Percentiles rank a stretch among this genome's conserved stretches.
Evolutionary conservation across 2,329 filamentous ascomycete species (phyloP).

Genomic region (Fusarium metavorans): DNA sequence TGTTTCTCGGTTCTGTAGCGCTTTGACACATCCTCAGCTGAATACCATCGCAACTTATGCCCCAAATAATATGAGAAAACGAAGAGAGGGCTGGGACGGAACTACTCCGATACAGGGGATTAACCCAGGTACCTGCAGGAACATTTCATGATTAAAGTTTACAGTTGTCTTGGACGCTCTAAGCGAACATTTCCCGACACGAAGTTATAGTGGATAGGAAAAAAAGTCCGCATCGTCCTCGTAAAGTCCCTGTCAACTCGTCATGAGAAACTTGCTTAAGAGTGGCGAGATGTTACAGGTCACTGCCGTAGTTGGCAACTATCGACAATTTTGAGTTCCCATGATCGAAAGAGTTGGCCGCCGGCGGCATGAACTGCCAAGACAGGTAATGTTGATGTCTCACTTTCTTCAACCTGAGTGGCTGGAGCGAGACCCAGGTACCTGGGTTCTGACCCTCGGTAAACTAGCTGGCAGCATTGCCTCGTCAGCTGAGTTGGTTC

Average conservation of each 20-base stretch:
- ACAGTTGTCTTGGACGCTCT: background rate
- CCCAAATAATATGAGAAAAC: background rate
- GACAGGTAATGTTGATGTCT: background rate
- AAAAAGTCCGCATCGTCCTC: background rate
- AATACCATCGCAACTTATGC: background rate
- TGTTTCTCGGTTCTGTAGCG: background rate
- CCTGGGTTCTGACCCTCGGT: background rate
- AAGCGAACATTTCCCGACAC: background rate
- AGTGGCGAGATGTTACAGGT: background rate
- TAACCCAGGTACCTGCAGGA: background rate
- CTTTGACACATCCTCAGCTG: background rate
- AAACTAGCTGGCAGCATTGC: background rate
- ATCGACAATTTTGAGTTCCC: background rate
- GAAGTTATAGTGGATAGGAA: background rate
- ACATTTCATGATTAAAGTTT: background rate
- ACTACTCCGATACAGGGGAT: background rate
- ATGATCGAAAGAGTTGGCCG: background rate
- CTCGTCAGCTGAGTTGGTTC: background rate
- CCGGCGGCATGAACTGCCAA: background rate
- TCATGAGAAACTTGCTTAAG: background rate
- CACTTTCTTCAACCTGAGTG: background rate
- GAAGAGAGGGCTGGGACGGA: background rate
- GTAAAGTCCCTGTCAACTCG: background rate
- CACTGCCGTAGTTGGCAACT: background rate
- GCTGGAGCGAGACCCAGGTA: background rate